phyloP scores from a whole-genome alignment of 805 yeast species.

The Metschnikowia peoriensis region DNA sequence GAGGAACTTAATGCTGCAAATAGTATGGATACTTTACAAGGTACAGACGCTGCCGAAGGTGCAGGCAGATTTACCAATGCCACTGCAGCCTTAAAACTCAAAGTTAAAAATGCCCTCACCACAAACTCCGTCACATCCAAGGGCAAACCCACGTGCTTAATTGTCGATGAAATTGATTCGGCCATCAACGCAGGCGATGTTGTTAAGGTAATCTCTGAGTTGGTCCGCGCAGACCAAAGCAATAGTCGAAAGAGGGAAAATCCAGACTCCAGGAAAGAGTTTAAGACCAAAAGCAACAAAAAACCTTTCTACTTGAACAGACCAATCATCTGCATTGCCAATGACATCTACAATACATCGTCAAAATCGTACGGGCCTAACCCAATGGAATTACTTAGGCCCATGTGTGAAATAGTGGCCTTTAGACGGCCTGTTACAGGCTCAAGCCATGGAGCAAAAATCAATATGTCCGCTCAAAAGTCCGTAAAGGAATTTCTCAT shows the following conservation, averaged over 20 bases:
- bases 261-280: slow-evolving; percentile 5
- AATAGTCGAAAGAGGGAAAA: slow-evolving; percentile 3
- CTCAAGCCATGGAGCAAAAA: slow-evolving; percentile 26
- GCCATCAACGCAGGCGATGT: slow-evolving; percentile 37
- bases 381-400: slow-evolving; percentile 71
- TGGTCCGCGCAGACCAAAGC: slow-evolving; percentile 51
- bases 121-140: slow-evolving; percentile 57
- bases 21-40: slow-evolving; percentile 37
- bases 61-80: slow-evolving; percentile 23
- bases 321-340: slow-evolving; percentile 91
- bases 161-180: slow-evolving; percentile 84
- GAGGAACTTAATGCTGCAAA: slow-evolving; percentile 79
- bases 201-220: slow-evolving; percentile 51
- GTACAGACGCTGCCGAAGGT: slow-evolving; percentile 15
- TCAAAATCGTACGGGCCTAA: slow-evolving; percentile 34
- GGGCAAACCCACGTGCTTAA: slow-evolving; percentile 74
- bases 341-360: slow-evolving; percentile 59
- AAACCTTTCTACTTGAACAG: slow-evolving; percentile 52
- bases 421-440: slow-evolving; percentile 58
- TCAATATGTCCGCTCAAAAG: slow-evolving; percentile 25
- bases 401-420: slow-evolving; percentile 66
- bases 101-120: slow-evolving; percentile 55
- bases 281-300: slow-evolving; percentile 26
- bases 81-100: slow-evolving; percentile 32
- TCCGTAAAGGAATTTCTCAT: slow-evolving; percentile 40